Conservation (phyloP, 495 filamentous ascomycete species). For the Xylaria cubensis region DNA sequence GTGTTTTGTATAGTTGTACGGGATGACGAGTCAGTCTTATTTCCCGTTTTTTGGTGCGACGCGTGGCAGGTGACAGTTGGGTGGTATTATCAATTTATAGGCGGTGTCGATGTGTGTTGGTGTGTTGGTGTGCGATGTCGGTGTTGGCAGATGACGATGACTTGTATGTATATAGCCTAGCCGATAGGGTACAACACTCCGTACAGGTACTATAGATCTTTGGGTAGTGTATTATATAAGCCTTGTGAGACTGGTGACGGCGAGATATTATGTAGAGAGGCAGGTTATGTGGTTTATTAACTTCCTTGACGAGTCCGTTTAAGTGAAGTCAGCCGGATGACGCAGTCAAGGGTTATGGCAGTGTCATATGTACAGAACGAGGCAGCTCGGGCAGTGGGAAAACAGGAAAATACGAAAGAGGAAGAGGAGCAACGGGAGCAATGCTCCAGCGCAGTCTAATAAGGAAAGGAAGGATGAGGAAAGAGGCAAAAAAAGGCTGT, state of each 20-base stretch:
- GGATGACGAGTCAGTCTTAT: constrained; percentile 4
- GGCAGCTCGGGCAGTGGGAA: neutral
- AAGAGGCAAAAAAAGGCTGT: constrained; percentile 24
- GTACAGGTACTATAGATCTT: neutral
- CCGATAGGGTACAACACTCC: neutral
- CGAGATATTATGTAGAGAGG: neutral
- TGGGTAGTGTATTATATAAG: neutral
- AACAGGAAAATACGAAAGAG: constrained; percentile 2
- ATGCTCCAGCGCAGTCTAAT: neutral
- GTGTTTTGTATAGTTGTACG: neutral
- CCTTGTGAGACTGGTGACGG: neutral
- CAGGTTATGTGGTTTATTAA: neutral
- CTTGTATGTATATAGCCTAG: neutral
- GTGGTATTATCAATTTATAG: neutral
- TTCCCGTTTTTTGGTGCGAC: constrained; percentile 16
- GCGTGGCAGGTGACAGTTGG: constrained; percentile 29
- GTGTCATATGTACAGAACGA: constrained; percentile 18
- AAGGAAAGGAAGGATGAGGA: neutral
- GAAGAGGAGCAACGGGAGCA: neutral
- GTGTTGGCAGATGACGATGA: constrained; percentile 22
- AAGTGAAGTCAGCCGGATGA: constrained; percentile 18
- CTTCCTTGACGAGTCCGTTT: neutral
- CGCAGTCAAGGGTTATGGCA: constrained; percentile 17
- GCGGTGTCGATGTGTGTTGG: neutral
- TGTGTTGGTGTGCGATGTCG: neutral